These are phyloP conservation scores for Ehretia macrophylla DNA, from an alignment of 257 asterid genomes.

Conservation along the genomic window DNA sequence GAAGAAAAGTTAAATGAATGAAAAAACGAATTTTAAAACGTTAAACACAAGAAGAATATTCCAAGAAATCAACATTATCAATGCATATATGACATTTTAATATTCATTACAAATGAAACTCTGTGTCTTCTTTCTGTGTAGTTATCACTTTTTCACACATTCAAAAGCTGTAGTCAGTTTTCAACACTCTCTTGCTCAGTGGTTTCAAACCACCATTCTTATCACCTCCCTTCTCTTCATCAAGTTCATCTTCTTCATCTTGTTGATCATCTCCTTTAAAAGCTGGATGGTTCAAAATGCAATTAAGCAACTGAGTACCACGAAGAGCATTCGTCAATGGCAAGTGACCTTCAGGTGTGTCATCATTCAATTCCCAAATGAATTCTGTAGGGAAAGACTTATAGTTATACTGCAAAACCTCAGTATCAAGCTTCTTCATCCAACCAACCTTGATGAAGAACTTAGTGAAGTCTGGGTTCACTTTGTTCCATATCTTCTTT, in stretches of 20 bases:
- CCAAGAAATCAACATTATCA: not conserved
- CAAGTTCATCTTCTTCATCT: conserved; percentile 4
- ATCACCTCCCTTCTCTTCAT: conserved; percentile 9
- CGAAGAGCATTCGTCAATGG: conserved; percentile 87
- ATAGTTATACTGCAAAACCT: conserved; percentile 75
- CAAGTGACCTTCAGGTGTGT: conserved; percentile 69
- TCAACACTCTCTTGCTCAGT: conserved; percentile 27
- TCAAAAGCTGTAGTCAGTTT: conserved; percentile 52
- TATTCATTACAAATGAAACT: not conserved
- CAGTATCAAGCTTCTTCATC: conserved; percentile 83
- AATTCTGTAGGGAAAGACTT: conserved; percentile 76
- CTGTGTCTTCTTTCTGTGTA: not conserved
- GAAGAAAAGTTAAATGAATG: too few relatives aligned
- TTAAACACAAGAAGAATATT: not conserved
- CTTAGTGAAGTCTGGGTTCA: conserved; percentile 48
- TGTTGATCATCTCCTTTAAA: conserved; percentile 37
- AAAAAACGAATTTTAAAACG: not conserved
- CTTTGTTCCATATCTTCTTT: conserved; percentile 58
- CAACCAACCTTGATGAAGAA: conserved; percentile 69
- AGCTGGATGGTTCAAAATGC: conserved; percentile 66
- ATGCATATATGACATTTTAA: not conserved
- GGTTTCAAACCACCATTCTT: conserved; percentile 20
- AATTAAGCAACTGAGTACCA: conserved; percentile 63
- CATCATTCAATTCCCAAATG: conserved; percentile 60
- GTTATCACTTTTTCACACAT: not conserved